A percentile compares a stretch with the other conserved stretches of the same genome.
Conservation (phyloP, 1,139 yeast genomes). For the Pichia sp. region DNA sequence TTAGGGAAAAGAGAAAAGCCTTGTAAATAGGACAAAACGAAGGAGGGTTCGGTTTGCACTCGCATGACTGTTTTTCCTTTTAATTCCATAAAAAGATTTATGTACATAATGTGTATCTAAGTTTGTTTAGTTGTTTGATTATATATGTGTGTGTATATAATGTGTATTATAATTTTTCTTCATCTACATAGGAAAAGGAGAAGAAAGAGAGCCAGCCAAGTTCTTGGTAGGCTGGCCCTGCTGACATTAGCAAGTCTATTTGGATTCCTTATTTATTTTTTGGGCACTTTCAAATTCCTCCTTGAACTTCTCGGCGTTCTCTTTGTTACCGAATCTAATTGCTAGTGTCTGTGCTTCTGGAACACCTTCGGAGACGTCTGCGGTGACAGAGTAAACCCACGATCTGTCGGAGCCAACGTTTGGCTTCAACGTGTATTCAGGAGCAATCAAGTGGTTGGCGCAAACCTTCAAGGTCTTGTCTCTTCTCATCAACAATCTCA, state of each 20-base stretch:
- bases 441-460: conserved; percentile 89
- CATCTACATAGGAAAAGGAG: conserved; percentile 1
- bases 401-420: conserved; percentile 97
- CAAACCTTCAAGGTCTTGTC: conserved; percentile 97
- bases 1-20: background rate
- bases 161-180: background rate
- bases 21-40: background rate
- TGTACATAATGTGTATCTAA: background rate
- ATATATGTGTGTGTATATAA: conserved; percentile 2
- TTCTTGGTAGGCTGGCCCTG: background rate
- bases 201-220: background rate
- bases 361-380: conserved; percentile 92
- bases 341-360: conserved; percentile 97
- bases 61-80: no score
- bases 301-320: conserved; percentile 94
- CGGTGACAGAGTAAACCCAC: conserved; percentile 95
- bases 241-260: background rate
- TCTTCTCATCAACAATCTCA: conserved; percentile 95
- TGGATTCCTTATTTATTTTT: conserved; percentile 47
- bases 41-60: background rate
- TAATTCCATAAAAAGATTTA: no score
- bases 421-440: conserved; percentile 82
- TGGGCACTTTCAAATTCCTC: conserved; percentile 85
- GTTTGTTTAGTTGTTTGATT: background rate
- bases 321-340: conserved; percentile 94